These are phyloP conservation scores for Annulohypoxylon nitens DNA, from an alignment of 495 filamentous ascomycete genomes.

Conservation along the genomic window DNA sequence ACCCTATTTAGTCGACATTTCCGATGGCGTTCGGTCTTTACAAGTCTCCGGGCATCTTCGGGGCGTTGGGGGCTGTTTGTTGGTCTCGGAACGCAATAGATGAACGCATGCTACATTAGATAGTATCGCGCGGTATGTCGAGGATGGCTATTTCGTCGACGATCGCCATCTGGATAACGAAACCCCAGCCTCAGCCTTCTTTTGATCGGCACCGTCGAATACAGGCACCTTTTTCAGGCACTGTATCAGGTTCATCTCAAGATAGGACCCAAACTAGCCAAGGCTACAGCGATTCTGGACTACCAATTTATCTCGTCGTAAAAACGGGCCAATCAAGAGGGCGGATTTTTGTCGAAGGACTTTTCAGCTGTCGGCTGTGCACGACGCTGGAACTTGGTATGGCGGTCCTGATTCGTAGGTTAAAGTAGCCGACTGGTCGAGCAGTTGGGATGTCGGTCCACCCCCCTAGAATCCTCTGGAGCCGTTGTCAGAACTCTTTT, in stretches of 20 bases:
- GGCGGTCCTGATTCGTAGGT: constrained; percentile 7
- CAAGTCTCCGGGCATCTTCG: constrained; percentile 24
- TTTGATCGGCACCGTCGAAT: constrained; percentile 10
- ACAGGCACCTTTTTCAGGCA: neutral
- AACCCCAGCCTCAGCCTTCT: constrained; percentile 31
- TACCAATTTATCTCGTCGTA: constrained; percentile 34
- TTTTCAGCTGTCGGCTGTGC: constrained; percentile 38
- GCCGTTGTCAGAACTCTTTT: constrained; percentile 47
- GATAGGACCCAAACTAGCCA: constrained; percentile 6
- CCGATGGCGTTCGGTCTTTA: constrained; percentile 32
- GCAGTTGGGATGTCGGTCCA: neutral
- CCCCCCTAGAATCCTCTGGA: constrained; percentile 24
- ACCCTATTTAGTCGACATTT: constrained; percentile 25
- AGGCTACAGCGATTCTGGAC: constrained; percentile 17
- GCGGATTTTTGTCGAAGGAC: constrained; percentile 8
- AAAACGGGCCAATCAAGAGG: constrained; percentile 21
- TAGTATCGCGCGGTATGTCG: neutral
- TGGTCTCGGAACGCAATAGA: neutral
- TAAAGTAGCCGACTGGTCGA: constrained; percentile 5
- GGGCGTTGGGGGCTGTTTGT: constrained; percentile 28
- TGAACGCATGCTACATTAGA: constrained; percentile 6
- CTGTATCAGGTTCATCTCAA: neutral
- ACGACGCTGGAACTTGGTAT: neutral
- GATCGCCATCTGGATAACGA: constrained; percentile 41
- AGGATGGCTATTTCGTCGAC: constrained; percentile 30